Base-by-base conservation (phyloP, 2,329 filamentous ascomycete genomes). In the Thyridium curvatum region DNA sequence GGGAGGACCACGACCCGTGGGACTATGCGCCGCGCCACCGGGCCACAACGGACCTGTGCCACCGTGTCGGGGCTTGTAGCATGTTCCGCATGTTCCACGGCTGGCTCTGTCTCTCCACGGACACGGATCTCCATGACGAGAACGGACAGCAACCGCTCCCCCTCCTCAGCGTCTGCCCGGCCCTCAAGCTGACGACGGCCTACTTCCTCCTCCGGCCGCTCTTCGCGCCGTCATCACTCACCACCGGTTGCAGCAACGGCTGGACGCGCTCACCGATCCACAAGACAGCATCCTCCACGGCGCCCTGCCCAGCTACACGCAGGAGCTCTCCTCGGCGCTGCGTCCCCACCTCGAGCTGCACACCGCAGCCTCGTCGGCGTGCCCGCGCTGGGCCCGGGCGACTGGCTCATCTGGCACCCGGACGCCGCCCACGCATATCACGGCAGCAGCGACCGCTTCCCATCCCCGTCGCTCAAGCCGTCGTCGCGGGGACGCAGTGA, bases 1-100 rank as follows among this genome's bases (percentile, higher is more conserved):
- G 84, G 84, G 85, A 90, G 52, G 64, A 77, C 3, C 87, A 84
- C 52, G 82, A 90, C 49, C 77, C 85, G 0, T 90, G 82, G 75
- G 84, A 90, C 56, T 76, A 76, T 7, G 77, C 73, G 46, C 72
- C 76, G 42, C 74, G 86, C 12, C 63, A 88, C 1, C 64, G 66
- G 2, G 81, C 80, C 8, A 69, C 72, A 3, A 77, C 78, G 48
- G 84, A 90, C 54, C 56, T 89, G 16, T 87, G 90, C 56, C 74
- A 84, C 41, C 82, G 83, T 8, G 76, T 82, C 1, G 84, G 84
- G 2, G 78, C 79, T 8, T 89, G 84, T 58, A 79, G 69, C 36
- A 82, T 86, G 60, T 84, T 89, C 56, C 74, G 86, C 36, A 85
- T 88, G 72, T 85, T 84, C 53, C 85, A 91, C 55, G 86, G 84